Base-by-base conservation (phyloP, 495 filamentous ascomycete genomes). In the Penicillium pulvis region DNA sequence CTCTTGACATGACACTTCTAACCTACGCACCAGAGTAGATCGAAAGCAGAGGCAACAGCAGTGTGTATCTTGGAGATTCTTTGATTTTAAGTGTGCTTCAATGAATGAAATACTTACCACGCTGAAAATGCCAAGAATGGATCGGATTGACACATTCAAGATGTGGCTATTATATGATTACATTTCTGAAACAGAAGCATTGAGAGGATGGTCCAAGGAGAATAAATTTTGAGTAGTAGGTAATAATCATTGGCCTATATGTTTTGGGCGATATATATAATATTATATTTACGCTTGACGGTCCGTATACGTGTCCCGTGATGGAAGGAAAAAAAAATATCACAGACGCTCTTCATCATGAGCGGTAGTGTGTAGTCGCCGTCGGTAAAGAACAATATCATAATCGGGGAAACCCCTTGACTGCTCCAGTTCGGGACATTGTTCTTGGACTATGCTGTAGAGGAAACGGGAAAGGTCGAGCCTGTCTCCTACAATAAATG, bases 401-500 rank as follows among this genome's bases (percentile, higher is more conserved):
- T 84, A 78, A 83, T 81, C 35, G 64, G 77, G 64, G 57, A 60
- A 23, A 23, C 19, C 76, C 78, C 78, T 87, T 78, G 74, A 79
- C 73, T 71, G 81, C 81, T 87, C 86, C 86, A 89, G 83, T 83
- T 87, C 84, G 83, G 80, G 71, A 84, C 84, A 69, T 64, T 81
- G 69, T 61, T 87, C 85, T 87, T 63, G 82, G 75, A 71, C 80
- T 47, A 84, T 79, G 75, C 80, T 83, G 79, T 75, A 89, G 86
- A 85, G 86, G 82, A 85, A 67, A 75, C 64, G 73, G 66, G 76
- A 78, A 81, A 53, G 50, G 62, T 54, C 17, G 51, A 35, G 74
- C 75, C 73, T 78, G 73, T 79, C 79, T 84, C 89, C 92, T 89
- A 97, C 92, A 93, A 96, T 93, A 95, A 94, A 86, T 71, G 80